Evolutionary conservation across 2,329 filamentous ascomycete genomes (phyloP).

Genomic region (Cadophora sp.): DNA sequence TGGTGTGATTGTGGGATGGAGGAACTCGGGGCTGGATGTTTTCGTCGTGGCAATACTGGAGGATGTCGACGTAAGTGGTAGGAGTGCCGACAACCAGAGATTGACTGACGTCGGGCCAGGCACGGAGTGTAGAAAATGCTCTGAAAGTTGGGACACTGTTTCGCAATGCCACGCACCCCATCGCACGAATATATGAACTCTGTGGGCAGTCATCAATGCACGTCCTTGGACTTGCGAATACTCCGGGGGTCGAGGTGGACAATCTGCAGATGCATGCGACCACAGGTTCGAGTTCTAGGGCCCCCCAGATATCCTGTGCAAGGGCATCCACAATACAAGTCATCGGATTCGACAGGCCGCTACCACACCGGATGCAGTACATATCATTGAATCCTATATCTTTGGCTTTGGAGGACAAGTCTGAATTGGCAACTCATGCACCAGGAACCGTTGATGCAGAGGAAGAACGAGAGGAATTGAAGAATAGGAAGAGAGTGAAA

Average conservation of each 20-base stretch:
- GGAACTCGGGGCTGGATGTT: slow-evolving; percentile 88
- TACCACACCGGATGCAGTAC: slow-evolving; percentile 92
- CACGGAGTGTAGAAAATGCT: slow-evolving; percentile 82
- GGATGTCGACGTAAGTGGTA: slow-evolving; percentile 78
- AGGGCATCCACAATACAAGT: slow-evolving; percentile 80
- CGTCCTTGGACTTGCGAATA: slow-evolving; percentile 85
- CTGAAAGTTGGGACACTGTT: slow-evolving; percentile 84
- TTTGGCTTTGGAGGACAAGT: slow-evolving; percentile 81
- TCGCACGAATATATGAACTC: slow-evolving; percentile 80
- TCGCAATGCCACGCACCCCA: slow-evolving; percentile 79
- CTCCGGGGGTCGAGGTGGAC: slow-evolving; percentile 62
- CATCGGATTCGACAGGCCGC: slow-evolving; percentile 86
- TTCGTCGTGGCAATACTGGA: slow-evolving; percentile 90
- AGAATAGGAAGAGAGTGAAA: slow-evolving; percentile 63
- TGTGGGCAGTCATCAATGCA: slow-evolving; percentile 85
- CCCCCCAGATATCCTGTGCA: slow-evolving; percentile 78
- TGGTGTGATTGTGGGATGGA: slow-evolving; percentile 93
- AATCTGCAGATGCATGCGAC: slow-evolving; percentile 72
- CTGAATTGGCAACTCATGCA: slow-evolving; percentile 46
- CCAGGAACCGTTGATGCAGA: slow-evolving; percentile 71
- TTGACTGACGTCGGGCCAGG: slow-evolving; percentile 40
- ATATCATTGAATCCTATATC: slow-evolving; percentile 90
- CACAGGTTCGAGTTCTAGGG: slow-evolving; percentile 55
- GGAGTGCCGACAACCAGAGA: slow-evolving; percentile 9
- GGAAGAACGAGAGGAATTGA: slow-evolving; percentile 69